A percentile compares a stretch with the other conserved stretches of the same genome.
Evolutionary conservation across 176 grass and related monocot genomes (phyloP).

Genomic region (Cenchrus fungigraminus): DNA sequence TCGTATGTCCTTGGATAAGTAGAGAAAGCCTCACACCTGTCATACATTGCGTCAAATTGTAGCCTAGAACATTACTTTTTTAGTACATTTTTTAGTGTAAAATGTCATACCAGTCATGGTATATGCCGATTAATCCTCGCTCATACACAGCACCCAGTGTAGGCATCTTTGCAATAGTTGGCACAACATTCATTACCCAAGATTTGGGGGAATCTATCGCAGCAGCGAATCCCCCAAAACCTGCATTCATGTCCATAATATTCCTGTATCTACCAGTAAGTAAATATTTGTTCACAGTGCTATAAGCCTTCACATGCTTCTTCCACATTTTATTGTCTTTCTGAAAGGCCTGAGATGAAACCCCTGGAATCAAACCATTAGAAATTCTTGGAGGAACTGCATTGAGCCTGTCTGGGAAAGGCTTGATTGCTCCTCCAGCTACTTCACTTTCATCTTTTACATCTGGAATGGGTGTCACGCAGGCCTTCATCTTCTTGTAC

Average conservation of each 20-base stretch:
- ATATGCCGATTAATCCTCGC: conserved; percentile 87
- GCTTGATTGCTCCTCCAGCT: conserved; percentile 70
- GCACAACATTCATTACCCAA: conserved; percentile 95
- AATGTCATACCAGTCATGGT: conserved; percentile 79
- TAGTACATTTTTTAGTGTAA: not conserved
- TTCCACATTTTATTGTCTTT: conserved; percentile 85
- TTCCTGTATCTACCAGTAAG: conserved; percentile 83
- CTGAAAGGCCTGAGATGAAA: conserved; percentile 62
- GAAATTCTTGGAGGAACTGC: conserved; percentile 82
- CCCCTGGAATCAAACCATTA: conserved; percentile 60
- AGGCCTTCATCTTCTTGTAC: conserved; percentile 85
- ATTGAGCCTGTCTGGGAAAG: conserved; percentile 85
- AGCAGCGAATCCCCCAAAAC: conserved; percentile 74
- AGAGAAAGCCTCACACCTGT: conserved; percentile 91
- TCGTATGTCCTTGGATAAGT: conserved; percentile 91
- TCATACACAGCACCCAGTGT: conserved; percentile 82
- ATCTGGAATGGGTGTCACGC: conserved; percentile 80
- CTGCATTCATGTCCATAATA: conserved; percentile 96
- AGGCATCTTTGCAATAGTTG: conserved; percentile 58
- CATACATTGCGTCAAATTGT: conserved; percentile 4
- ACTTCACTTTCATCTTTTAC: conserved; percentile 63
- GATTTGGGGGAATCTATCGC: conserved; percentile 71
- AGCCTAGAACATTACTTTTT: not conserved
- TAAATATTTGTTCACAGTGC: conserved; percentile 77
- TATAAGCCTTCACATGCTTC: conserved; percentile 83